Conservation (phyloP, 2,329 filamentous ascomycete genomes). For the Pestalotiopsis sp. region DNA sequence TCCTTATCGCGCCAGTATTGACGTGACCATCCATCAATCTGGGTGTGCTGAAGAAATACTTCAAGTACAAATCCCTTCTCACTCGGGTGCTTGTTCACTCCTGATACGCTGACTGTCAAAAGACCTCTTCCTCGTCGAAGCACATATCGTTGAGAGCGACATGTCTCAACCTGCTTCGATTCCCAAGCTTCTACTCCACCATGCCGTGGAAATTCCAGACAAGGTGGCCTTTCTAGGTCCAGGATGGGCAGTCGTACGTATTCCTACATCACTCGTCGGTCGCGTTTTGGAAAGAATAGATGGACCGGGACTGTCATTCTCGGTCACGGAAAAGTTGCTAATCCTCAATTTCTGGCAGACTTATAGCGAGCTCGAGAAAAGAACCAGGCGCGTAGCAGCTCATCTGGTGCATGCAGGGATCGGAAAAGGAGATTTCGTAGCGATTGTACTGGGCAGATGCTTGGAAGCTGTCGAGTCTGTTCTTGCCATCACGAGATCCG, state of each 20-base stretch:
- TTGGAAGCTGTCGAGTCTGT: slow-evolving; percentile 7
- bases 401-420: neutral
- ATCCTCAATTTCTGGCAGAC: neutral
- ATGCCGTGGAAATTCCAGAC: slow-evolving; percentile 4
- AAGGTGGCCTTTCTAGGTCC: slow-evolving; percentile 9
- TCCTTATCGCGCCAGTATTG: slow-evolving; percentile 1
- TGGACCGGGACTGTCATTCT: too few relatives aligned
- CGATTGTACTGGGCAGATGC: slow-evolving; percentile 7
- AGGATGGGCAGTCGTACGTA: slow-evolving; percentile 4
- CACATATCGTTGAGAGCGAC: slow-evolving; percentile 1
- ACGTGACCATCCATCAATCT: neutral
- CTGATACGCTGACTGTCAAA: neutral
- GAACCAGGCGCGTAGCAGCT: slow-evolving; percentile 1
- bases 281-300: too few relatives aligned
- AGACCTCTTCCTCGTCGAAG: too few relatives aligned
- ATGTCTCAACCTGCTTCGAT: slow-evolving; percentile 10
- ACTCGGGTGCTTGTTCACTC: neutral
- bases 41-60: neutral
- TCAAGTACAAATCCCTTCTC: neutral
- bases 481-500: neutral
- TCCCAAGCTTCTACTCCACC: slow-evolving; percentile 7
- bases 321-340: neutral
- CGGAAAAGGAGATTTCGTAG: slow-evolving; percentile 3
- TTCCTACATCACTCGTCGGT: neutral
- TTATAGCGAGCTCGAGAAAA: slow-evolving; percentile 5